phyloP scores from a whole-genome alignment of 768 basidiomycete species.

The Tricholoma bakamatsutake region DNA sequence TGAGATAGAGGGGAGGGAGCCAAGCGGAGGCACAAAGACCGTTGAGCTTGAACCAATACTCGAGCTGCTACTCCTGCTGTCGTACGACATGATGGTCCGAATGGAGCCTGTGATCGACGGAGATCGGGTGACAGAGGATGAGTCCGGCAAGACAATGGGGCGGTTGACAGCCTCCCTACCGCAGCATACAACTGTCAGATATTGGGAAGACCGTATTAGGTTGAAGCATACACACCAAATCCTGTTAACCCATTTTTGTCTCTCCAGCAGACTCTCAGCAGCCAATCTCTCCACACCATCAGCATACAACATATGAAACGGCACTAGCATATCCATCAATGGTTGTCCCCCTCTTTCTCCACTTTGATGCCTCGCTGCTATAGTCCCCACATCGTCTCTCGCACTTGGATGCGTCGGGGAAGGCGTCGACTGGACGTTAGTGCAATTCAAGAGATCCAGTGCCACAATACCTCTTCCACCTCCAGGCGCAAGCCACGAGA shows the following conservation, averaged over 20 bases:
- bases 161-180: conserved; percentile 78
- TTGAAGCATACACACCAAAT: conserved; percentile 59
- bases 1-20: conserved; percentile 63
- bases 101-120: conserved; percentile 46
- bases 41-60: conserved; percentile 64
- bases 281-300: conserved; percentile 88
- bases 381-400: conserved; percentile 80
- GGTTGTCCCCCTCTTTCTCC: conserved; percentile 37
- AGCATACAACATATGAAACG: conserved; percentile 85
- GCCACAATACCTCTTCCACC: conserved; percentile 84
- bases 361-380: conserved; percentile 67
- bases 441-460: conserved; percentile 81
- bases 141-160: conserved; percentile 39
- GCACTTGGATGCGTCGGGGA: conserved; percentile 79
- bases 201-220: conserved; percentile 2
- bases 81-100: conserved; percentile 60
- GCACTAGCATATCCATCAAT: conserved; percentile 72
- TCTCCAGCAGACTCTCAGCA: conserved; percentile 81
- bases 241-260: conserved; percentile 88
- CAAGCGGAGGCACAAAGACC: conserved; percentile 72
- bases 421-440: conserved; percentile 76
- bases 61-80: conserved; percentile 35
- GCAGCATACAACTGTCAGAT: conserved; percentile 1
- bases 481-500: conserved; percentile 83
- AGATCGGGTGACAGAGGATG: conserved; percentile 44